Evolutionary conservation across 768 basidiomycete genomes (phyloP), one percentile per base, ranked within the genome.

Genomic region (Pleurotus eryngii): DNA sequence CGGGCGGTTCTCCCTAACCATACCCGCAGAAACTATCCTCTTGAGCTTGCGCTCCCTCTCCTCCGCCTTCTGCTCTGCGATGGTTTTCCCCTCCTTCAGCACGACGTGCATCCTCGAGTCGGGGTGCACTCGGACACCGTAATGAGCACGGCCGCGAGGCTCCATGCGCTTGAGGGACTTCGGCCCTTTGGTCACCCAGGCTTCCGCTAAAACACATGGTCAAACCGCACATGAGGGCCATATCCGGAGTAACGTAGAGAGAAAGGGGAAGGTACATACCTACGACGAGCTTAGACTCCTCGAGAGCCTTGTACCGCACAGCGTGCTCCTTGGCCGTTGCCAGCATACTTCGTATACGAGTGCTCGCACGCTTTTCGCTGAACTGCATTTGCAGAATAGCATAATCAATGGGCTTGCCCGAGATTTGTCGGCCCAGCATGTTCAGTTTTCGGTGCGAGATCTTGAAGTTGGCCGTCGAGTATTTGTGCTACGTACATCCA

Each of bases 341-440:
- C 46, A 98, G 80, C 83, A 93, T 93, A 63, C 87, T 90, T 81
- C 92, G 87, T 58, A 99, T 84, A 59, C 92, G 86, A 47, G 77
- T 80, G 61, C 92, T 87, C 12, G 90, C 92, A 20, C 92, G 82
- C 74, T 99, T 99, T 70, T 95, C 89, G 61, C 90, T 92, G 71
- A 97, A 98, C 68, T 90, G 83, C 92, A 98, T 95, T 65, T 99
- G 96, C 57, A 98, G 76, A 68, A 99, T 96, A 37, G 96, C 96
- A 63, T 88, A 85, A 74, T 98, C 95, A 59, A 98, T 88, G 15
- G 95, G 95, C 64, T 93, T 89, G 17, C 92, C 90, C 2, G 91
- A 81, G 61, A 99, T 90, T 70, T 97, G 92, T 27, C 84, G 80
- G 7, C 86, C 89, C 42, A 99, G 80, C 76, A 86, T 83, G 71